Conservation (phyloP, 2,329 filamentous ascomycete species). For the Elsinoe arachidis region DNA sequence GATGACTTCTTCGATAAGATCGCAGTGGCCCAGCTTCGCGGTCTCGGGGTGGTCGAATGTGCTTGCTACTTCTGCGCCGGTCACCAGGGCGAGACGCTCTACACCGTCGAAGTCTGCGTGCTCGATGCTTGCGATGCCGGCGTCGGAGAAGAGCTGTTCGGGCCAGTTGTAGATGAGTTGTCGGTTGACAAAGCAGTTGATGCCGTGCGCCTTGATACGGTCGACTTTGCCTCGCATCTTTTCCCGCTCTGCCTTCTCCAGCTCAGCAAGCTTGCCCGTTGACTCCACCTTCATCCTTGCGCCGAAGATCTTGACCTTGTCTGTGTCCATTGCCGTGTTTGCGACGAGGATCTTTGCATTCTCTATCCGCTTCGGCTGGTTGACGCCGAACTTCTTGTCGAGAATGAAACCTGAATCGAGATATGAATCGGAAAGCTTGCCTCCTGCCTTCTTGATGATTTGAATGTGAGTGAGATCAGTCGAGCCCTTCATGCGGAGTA, state of each 20-base stretch:
- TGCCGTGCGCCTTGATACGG: constrained; percentile 95
- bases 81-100: constrained; percentile 87
- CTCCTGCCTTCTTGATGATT: constrained; percentile 98
- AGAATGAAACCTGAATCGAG: constrained; percentile 96
- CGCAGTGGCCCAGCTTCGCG: constrained; percentile 91
- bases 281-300: constrained; percentile 93
- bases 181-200: constrained; percentile 99
- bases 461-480: constrained; percentile 96
- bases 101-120: constrained; percentile 98
- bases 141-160: constrained; percentile 95
- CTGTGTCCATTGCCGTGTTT: constrained; percentile 98
- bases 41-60: constrained; percentile 98
- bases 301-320: constrained; percentile 99
- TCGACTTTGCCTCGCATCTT: constrained; percentile 99
- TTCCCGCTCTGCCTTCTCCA: constrained; percentile 95
- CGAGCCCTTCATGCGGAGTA: constrained; percentile 79
- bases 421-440: constrained; percentile 95
- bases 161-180: constrained; percentile 99
- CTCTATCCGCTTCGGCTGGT: constrained; percentile 93
- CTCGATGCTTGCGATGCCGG: constrained; percentile 96
- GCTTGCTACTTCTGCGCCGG: constrained; percentile 91
- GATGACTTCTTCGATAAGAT: constrained; percentile 94
- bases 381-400: constrained; percentile 98
- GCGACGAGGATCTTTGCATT: constrained; percentile 97
- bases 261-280: constrained; percentile 92